Evolutionary conservation across 148 eudicot species (phyloP), one percentile per base, ranked within the genome.

Genomic region (Silene conica): DNA sequence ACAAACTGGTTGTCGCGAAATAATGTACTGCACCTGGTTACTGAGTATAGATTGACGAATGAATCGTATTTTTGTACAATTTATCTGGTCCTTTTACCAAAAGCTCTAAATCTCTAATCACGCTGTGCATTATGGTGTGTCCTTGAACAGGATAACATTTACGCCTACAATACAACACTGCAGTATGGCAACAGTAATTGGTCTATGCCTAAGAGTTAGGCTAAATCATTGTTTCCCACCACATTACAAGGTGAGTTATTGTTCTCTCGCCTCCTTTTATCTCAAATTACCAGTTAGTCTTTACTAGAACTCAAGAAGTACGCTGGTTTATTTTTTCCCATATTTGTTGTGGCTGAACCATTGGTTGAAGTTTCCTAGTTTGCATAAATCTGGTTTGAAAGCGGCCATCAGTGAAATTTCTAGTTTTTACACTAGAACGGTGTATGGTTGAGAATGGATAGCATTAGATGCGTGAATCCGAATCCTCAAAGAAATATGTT

Each of bases 141-240:
- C 48, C 8, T 26, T 77, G 22, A 71, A 75, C 86, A 90, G 98
- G 96, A 86, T 91, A 57, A 89, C 87, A 73, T 93, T 93, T 85
- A 93, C 96, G 11, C 97, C 95, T 64, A 93, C 97, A 45, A 89
- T 91, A 71, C 98, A 86, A 80, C 94, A 91, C 48, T 93, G 97
- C 79, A 91, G 87, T 80, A 90, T 93, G 98, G 98, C 97, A 20
- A 86, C 90, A 1, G 90, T 93, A 21, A 93, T 93, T 70, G 98
- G 98, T 68, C 78, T 93, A 28, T 93, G 98, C 83, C 83, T 93
- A 25, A 85, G 98, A 74, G 89, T 91, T 80, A 91, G 88, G 66
- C 80, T 91, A 38, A 91, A 82, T 83, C 84, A 89, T 78, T 82
- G 80, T 76, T 91, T 93, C 70, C 96, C 94, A 70, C 87, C 94